A percentile compares a stretch with the other conserved stretches of the same genome.
Conservation (phyloP, 148 eudicot species). For the Rhododendron ovatum region DNA sequence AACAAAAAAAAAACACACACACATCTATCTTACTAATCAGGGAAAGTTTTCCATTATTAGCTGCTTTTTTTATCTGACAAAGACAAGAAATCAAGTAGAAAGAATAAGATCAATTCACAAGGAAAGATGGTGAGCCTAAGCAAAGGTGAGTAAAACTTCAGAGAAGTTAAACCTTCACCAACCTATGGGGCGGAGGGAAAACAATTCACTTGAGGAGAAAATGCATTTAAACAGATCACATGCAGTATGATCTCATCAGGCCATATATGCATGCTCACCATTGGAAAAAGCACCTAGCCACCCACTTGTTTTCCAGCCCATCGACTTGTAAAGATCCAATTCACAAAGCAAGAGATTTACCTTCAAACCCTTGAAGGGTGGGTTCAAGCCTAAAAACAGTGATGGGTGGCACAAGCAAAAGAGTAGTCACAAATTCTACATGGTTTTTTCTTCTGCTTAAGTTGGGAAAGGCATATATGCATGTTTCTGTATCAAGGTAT, state of each 20-base stretch:
- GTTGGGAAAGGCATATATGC: neutral
- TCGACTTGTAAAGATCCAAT: neutral
- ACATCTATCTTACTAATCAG: neutral
- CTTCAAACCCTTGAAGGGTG: neutral
- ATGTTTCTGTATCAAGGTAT: neutral
- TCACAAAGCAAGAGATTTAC: neutral
- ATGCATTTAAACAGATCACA: neutral
- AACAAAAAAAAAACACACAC: neutral
- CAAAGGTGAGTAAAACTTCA: neutral
- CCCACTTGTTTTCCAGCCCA: neutral
- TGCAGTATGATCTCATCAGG: neutral
- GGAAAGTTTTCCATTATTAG: neutral
- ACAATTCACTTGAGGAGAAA: neutral
- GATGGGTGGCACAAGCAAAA: neutral
- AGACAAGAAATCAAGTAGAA: neutral
- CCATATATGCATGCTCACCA: neutral
- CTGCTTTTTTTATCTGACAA: neutral
- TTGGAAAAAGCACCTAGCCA: neutral
- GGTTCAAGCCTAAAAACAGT: neutral
- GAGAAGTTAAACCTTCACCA: neutral
- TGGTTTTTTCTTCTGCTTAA: neutral
- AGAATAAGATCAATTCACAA: neutral
- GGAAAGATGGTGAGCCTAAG: neutral
- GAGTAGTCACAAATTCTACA: neutral
- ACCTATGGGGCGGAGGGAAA: neutral